A percentile compares a stretch with the other conserved stretches of the same genome.
Evolutionary conservation across 2,329 filamentous ascomycete species (phyloP).

Genomic region (Pseudocercospora vitis): DNA sequence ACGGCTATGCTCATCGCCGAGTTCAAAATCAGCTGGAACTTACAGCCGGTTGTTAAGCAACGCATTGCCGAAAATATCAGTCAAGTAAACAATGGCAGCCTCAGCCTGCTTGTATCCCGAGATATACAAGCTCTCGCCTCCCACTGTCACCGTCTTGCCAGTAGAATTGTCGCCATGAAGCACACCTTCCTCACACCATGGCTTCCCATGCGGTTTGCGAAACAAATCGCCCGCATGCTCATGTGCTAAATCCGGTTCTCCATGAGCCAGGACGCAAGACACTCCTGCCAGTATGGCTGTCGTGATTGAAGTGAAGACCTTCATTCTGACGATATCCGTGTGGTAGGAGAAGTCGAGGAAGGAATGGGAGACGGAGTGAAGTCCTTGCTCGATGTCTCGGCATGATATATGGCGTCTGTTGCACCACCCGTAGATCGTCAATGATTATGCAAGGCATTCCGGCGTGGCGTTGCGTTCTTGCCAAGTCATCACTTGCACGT

Average conservation of each 20-base stretch:
- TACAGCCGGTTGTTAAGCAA: slow-evolving; percentile 38
- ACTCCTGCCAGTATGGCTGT: slow-evolving; percentile 17
- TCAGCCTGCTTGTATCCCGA: slow-evolving; percentile 16
- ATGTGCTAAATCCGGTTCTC: slow-evolving; percentile 20
- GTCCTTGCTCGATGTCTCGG: background rate
- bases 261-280: slow-evolving; percentile 17
- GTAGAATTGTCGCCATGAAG: slow-evolving; percentile 23
- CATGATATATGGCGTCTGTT: slow-evolving; percentile 7
- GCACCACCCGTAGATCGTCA: slow-evolving; percentile 10
- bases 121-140: slow-evolving; percentile 28
- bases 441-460: slow-evolving; percentile 17
- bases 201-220: slow-evolving; percentile 10
- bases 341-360: background rate
- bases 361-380: slow-evolving; percentile 8
- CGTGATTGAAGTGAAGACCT: background rate
- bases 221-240: slow-evolving; percentile 28
- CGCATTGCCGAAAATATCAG: slow-evolving; percentile 39
- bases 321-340: background rate
- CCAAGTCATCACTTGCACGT: slow-evolving; percentile 12
- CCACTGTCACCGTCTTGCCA: slow-evolving; percentile 19
- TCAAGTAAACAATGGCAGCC: slow-evolving; percentile 36
- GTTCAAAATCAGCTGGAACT: slow-evolving; percentile 10
- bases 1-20: no score
- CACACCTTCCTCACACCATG: slow-evolving; percentile 20
- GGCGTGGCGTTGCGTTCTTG: slow-evolving; percentile 16